Base-by-base conservation (phyloP, 2,329 filamentous ascomycete genomes). In the Clarireedia homoeocarpa region DNA sequence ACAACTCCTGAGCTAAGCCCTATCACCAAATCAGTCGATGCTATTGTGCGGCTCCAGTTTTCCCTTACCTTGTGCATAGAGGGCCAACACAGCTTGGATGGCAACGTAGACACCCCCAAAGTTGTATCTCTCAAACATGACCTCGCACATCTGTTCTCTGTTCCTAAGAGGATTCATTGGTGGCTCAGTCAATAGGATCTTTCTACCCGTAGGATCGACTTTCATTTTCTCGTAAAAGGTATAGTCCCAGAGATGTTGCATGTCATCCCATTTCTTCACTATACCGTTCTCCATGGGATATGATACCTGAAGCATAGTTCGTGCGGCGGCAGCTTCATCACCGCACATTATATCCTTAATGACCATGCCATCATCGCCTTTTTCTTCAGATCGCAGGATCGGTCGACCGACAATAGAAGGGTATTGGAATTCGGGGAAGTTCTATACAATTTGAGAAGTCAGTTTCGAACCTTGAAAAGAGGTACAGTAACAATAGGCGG, bases 231-330 rank as follows among this genome's bases (percentile, higher is more conserved):
- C 92, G 74, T 83, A 86, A 73, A 99, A 99, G 24, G 94, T 99
- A 73, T 95, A 97, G 76, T 99, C 92, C 94, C 94, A 99, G 55
- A 99, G 85, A 71, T 97, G 92, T 77, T 96, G 89, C 94, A 99
- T 99, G 73, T 99, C 94, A 66, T 99, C 94, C 94, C 94, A 99
- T 71, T 91, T 91, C 82, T 96, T 97, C 65, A 99, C 91, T 68
- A 99, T 97, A 68, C 94, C 94, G 72, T 99, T 99, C 74, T 99
- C 94, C 94, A 99, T 99, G 66, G 94, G 94, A 72, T 99, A 99
- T 73, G 88, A 95, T 70, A 99, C 95, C 74, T 99, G 94, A 59
- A 99, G 84, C 91, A 96, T 96, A 61, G 89, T 96, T 69, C 94
- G 85, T 63, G 94, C 92, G 53, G 91, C 91, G 15, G 94, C 91